phyloP scores from a whole-genome alignment of 371 early-diverging fungal genomes.

The Apophysomyces elegans region DNA sequence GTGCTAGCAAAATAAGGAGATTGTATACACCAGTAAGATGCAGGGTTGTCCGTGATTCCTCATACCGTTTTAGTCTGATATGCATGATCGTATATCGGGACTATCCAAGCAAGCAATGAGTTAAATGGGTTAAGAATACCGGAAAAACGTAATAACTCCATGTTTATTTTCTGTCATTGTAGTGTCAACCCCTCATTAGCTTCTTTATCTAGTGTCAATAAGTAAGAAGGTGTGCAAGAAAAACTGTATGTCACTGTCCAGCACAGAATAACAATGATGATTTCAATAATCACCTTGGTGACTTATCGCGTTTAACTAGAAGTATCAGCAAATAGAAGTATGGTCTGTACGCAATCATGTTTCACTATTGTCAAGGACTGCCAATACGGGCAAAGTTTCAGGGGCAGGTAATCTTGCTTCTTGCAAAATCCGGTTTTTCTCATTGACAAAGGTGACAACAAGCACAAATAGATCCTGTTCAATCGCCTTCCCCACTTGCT shows the following conservation, averaged over 20 bases:
- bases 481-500: constrained; percentile 14
- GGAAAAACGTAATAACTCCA: neutral
- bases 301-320: too few relatives aligned
- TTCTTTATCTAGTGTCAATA: neutral
- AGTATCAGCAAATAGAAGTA: neutral
- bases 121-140: neutral
- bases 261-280: too few relatives aligned
- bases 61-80: constrained; percentile 10
- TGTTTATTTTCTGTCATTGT: constrained; percentile 2
- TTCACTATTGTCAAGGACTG: neutral
- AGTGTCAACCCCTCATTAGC: neutral
- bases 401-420: constrained; percentile 5
- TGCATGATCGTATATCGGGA: neutral
- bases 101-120: neutral
- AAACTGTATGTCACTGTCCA: neutral
- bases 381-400: neutral
- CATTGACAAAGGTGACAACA: constrained; percentile 6
- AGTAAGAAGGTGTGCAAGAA: neutral
- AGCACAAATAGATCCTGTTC: constrained; percentile 1
- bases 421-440: constrained; percentile 9
- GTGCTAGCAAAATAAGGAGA: constrained; percentile 2
- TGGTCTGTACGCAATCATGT: neutral
- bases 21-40: neutral
- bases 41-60: neutral
- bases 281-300: too few relatives aligned